Conservation (phyloP, 306 rosid genomes). For the Begonia masoniana region DNA sequence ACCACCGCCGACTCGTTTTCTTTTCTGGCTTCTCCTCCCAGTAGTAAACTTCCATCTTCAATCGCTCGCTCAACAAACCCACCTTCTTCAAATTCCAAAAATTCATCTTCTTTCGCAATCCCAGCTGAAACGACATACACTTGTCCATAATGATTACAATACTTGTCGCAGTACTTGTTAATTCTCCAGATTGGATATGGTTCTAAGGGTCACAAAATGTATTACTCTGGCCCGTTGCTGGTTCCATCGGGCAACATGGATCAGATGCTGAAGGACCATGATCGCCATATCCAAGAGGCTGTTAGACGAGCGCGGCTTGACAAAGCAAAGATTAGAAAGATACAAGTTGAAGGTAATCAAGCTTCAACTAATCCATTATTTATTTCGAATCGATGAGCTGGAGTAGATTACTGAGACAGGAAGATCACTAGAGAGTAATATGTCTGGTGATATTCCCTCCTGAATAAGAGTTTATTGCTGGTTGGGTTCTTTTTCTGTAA, state of each 20-base stretch:
- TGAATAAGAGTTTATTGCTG: background rate
- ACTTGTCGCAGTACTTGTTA: too few relatives aligned
- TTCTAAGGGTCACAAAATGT: constrained; percentile 87
- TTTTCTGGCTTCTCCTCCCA: too few relatives aligned
- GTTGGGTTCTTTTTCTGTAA: constrained; percentile 22
- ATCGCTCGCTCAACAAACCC: too few relatives aligned
- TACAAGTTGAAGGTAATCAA: constrained; percentile 75
- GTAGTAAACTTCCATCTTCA: too few relatives aligned
- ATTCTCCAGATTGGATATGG: constrained; percentile 69
- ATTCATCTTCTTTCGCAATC: too few relatives aligned
- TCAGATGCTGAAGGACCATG: constrained; percentile 96
- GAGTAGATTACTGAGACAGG: background rate
- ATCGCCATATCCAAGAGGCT: constrained; percentile 93
- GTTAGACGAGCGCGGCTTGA: constrained; percentile 78
- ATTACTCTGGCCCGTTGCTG: constrained; percentile 89
- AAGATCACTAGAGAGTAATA: background rate
- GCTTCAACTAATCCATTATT: constrained; percentile 60
- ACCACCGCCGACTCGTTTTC: too few relatives aligned
- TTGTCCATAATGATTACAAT: too few relatives aligned
- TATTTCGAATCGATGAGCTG: constrained; percentile 73
- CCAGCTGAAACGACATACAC: too few relatives aligned
- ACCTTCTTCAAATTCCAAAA: too few relatives aligned
- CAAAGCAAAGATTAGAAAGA: constrained; percentile 75
- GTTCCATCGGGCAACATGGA: constrained; percentile 94
- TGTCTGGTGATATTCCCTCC: constrained; percentile 11